Evolutionary conservation across 257 asterid species (phyloP).

Genomic region (Agastache rugosa): DNA sequence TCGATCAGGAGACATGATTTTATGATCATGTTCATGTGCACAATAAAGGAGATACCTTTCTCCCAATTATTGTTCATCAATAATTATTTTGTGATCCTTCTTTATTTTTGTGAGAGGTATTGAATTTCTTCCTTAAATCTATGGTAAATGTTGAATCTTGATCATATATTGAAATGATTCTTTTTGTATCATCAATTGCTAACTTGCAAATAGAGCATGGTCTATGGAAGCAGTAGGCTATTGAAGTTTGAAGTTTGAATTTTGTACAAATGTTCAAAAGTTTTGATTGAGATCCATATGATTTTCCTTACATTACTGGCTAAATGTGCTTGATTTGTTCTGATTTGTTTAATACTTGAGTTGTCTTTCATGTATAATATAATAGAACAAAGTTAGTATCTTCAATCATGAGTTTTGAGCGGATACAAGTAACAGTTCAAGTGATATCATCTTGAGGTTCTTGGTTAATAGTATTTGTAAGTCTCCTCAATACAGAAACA

Average conservation of each 20-base stretch:
- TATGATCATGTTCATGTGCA: conserved; percentile 50
- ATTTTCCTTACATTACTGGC: not conserved
- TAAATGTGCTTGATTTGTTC: not conserved
- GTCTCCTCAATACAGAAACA: not conserved
- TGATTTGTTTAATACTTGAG: not conserved
- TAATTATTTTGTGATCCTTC: too few species aligned
- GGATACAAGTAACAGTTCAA: too few species aligned
- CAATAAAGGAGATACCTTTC: conserved; percentile 48
- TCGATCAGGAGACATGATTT: too few species aligned
- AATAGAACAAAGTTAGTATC: not conserved
- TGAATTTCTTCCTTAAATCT: conserved; percentile 9
- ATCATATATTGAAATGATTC: not conserved
- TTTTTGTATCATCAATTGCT: not conserved
- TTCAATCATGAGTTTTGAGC: not conserved
- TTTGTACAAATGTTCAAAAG: not conserved
- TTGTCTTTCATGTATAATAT: too few species aligned
- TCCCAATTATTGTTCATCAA: not conserved
- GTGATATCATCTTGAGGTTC: too few species aligned
- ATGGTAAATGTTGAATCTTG: conserved; percentile 1
- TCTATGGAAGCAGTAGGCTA: not conserved
- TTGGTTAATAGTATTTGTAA: not conserved
- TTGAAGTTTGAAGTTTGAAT: not conserved
- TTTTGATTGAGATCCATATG: not conserved
- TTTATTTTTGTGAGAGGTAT: too few species aligned
- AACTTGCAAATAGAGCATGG: too few species aligned